Conservation (phyloP, 768 basidiomycete species). For the Pleurotus citrinopileatus region DNA sequence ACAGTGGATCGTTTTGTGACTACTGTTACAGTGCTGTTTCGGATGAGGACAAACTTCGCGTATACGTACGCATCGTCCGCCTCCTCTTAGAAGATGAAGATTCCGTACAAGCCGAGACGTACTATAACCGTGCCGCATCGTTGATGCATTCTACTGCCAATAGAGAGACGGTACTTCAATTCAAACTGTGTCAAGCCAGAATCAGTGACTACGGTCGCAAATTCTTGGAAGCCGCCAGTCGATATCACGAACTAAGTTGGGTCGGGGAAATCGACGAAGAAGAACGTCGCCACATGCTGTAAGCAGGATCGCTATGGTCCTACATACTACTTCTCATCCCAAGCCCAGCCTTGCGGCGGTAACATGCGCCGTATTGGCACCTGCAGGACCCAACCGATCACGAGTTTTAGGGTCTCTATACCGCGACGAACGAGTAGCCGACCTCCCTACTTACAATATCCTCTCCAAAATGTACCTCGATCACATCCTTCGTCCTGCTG, state of each 20-base stretch:
- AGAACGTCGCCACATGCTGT: slow-evolving; percentile 90
- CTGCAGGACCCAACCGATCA: slow-evolving; percentile 95
- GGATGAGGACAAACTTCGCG: slow-evolving; percentile 83
- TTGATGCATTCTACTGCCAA: slow-evolving; percentile 80
- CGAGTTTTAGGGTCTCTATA: slow-evolving; percentile 90
- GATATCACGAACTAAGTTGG: slow-evolving; percentile 94
- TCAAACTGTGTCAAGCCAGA: slow-evolving; percentile 92
- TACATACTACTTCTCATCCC: slow-evolving; percentile 8
- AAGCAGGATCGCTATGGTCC: slow-evolving; percentile 28
- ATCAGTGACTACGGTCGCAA: slow-evolving; percentile 90
- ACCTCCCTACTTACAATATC: slow-evolving; percentile 83
- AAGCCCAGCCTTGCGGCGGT: slow-evolving; percentile 77
- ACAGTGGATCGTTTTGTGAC: background rate
- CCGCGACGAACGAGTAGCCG: slow-evolving; percentile 85
- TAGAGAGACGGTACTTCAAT: slow-evolving; percentile 76
- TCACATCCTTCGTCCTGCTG: slow-evolving; percentile 87
- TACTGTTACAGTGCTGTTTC: slow-evolving; percentile 46
- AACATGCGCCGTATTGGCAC: slow-evolving; percentile 94
- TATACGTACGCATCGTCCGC: slow-evolving; percentile 94
- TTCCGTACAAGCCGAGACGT: slow-evolving; percentile 95
- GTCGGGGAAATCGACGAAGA: slow-evolving; percentile 91
- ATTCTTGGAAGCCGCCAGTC: slow-evolving; percentile 90
- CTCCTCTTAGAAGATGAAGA: slow-evolving; percentile 95
- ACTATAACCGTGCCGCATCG: slow-evolving; percentile 93
- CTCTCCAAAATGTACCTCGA: slow-evolving; percentile 98